A percentile compares a stretch with the other conserved stretches of the same genome.
phyloP scores from a whole-genome alignment of 139 green algal species.

The Chlamydomonas schloesseri region DNA sequence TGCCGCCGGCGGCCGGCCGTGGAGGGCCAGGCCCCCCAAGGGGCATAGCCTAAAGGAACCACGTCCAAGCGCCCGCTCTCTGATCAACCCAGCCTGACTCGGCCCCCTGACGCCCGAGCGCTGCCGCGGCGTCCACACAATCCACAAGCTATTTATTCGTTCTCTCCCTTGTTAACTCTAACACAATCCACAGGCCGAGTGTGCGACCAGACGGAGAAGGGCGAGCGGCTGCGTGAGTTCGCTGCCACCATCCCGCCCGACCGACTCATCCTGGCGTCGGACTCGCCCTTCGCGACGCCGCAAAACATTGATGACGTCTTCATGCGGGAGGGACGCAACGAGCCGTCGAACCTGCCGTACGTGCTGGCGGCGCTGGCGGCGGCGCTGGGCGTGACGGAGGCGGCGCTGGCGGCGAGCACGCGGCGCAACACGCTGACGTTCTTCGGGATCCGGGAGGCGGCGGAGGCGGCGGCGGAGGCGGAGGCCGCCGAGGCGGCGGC shows the following conservation, averaged over 20 bases:
- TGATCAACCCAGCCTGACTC: too few relatives aligned
- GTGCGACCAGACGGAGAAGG: slow-evolving; percentile 15
- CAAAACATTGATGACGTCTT: slow-evolving; percentile 48
- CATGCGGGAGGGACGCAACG: slow-evolving; percentile 52
- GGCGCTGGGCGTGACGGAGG: not conserved
- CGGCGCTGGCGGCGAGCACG: slow-evolving; percentile 4
- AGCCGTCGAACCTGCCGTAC: slow-evolving; percentile 53
- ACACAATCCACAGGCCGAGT: slow-evolving; percentile 30
- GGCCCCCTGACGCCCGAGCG: too few relatives aligned
- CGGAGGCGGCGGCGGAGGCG: slow-evolving; percentile 16
- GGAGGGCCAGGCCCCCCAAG: too few relatives aligned
- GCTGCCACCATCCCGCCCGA: slow-evolving; percentile 22
- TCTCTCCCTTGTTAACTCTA: too few relatives aligned
- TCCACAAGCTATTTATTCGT: too few relatives aligned
- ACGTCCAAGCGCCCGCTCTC: too few relatives aligned
- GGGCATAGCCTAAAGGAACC: too few relatives aligned
- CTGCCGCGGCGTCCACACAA: too few relatives aligned
- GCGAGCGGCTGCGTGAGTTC: not conserved
- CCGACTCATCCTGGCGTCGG: slow-evolving; percentile 45
- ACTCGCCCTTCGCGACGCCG: slow-evolving; percentile 51
- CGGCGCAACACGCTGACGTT: slow-evolving; percentile 19
- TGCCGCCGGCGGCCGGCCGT: too few relatives aligned
- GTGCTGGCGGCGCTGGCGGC: slow-evolving; percentile 32
- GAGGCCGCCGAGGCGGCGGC: not conserved
- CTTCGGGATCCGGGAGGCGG: slow-evolving; percentile 37